Evolutionary conservation across 176 grass and related monocot species (phyloP).

Genomic region (Urochloa ruziziensis): DNA sequence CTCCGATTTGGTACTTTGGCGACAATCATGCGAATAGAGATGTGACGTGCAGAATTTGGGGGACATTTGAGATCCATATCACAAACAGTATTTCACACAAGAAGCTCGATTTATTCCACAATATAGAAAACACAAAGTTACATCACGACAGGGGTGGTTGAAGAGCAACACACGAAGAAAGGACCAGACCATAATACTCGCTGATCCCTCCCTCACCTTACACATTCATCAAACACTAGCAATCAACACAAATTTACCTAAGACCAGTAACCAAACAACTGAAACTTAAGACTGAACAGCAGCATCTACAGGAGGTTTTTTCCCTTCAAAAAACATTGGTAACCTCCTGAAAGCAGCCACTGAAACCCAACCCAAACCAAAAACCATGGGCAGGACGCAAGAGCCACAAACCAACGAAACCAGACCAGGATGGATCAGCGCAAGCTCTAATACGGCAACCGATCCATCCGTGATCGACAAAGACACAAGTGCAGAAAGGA

Average conservation of each 20-base stretch:
- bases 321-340: slow-evolving; percentile 19
- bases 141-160: not conserved
- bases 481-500: not conserved
- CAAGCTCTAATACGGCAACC: slow-evolving; percentile 36
- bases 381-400: not conserved
- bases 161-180: not conserved
- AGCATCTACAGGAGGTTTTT: slow-evolving; percentile 12
- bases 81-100: not conserved
- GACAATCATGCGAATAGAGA: not conserved
- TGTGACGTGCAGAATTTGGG: not conserved
- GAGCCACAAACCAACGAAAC: not conserved
- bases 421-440: not conserved
- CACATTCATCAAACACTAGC: not conserved
- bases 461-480: not conserved
- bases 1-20: not conserved
- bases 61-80: not conserved
- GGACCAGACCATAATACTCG: not conserved
- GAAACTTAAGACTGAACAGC: not conserved
- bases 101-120: not conserved
- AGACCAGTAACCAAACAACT: not conserved
- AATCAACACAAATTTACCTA: not conserved
- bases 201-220: not conserved
- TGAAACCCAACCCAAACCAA: not conserved
- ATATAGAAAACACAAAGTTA: not conserved
- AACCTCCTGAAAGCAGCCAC: slow-evolving; percentile 15